Evolutionary conservation across 176 grass and related monocot species (phyloP), one percentile per base, ranked within the genome.

Genomic region (Elymus sibiricus): DNA sequence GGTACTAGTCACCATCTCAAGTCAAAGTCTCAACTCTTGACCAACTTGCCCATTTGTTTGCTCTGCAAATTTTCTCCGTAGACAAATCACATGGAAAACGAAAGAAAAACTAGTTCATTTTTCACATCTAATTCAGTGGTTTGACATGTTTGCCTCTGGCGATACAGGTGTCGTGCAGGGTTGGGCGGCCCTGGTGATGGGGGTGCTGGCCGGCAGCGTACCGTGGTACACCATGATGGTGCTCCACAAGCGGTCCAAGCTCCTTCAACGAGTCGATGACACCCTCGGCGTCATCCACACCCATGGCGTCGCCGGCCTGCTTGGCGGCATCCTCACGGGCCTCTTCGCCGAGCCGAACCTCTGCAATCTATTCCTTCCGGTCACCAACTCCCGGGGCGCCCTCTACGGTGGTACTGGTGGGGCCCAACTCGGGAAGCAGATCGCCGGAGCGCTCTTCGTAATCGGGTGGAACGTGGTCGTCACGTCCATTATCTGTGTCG

Each of bases 151-250:
- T 47, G 6, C 11, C 12, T 1, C 4, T 66, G 16, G 4, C 19
- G 7, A 12, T 5, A 15, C 75, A 95, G 91, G 91, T n/a, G 6
- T 95, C 13, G 94, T 95, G 40, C 91, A 95, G 70, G 86, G 86
- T 0, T 95, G 94, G 94, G 94, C 94, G 2, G 94, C 94, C 9
- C 70, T 95, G 49, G 82, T 91, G 64, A 95, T 93, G 94, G 91
- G 91, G 4, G 79, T 89, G 22, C 72, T 93, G 4, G 76, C 94
- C 56, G 94, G 91, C 65, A 89, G 91, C 84, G 51, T 95, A 9
- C 94, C 94, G 0, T 95, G 91, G 94, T 91, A 91, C 86, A 93
- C 94, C 5, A 95, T 95, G 94, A 95, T 93, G 94, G 83, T 95
- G 24, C 70, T 93, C 2, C 94, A 95, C 91, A 93, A 91, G 85